Evolutionary conservation across 805 yeast species (phyloP).

Genomic region (Metschnikowia reukaufii): DNA sequence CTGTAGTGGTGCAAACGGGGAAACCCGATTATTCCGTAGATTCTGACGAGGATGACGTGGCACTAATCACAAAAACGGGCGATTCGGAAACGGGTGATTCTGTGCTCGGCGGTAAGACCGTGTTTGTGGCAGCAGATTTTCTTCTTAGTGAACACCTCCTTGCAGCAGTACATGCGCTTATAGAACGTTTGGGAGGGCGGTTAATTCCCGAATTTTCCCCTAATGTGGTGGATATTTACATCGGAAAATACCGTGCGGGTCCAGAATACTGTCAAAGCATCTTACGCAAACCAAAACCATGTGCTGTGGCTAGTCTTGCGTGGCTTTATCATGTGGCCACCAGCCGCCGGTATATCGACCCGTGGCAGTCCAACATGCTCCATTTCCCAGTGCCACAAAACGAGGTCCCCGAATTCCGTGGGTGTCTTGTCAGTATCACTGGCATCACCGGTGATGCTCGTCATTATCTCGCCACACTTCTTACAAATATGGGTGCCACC

Average conservation of each 20-base stretch:
- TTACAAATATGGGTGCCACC: slow-evolving; percentile 69
- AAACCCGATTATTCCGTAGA: slow-evolving; percentile 13
- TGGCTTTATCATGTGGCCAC: slow-evolving; percentile 76
- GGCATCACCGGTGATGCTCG: slow-evolving; percentile 88
- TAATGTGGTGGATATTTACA: slow-evolving; percentile 42
- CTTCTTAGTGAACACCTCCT: slow-evolving; percentile 46
- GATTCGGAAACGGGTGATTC: too few species aligned
- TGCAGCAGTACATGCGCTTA: slow-evolving; percentile 42
- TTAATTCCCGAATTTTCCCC: slow-evolving; percentile 27
- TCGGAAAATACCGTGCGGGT: slow-evolving; percentile 66
- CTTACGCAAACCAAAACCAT: slow-evolving; percentile 34
- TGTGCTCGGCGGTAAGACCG: slow-evolving; percentile 44
- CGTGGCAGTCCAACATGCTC: slow-evolving; percentile 52
- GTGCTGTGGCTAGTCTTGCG: slow-evolving; percentile 58
- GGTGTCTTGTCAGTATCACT: slow-evolving; percentile 64
- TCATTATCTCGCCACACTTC: slow-evolving; percentile 61
- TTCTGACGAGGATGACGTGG: too few species aligned
- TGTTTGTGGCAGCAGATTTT: slow-evolving; percentile 58
- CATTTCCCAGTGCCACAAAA: slow-evolving; percentile 66
- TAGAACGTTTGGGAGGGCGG: slow-evolving; percentile 56
- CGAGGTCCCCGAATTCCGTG: slow-evolving; percentile 54
- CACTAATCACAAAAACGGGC: too few species aligned
- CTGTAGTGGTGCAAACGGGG: slow-evolving; percentile 23
- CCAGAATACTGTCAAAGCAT: slow-evolving; percentile 48
- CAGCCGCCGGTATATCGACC: slow-evolving; percentile 54